Evolutionary conservation across 495 filamentous ascomycete species (phyloP), one percentile per base, ranked within the genome.

Genomic region (Lophium mytilinum): DNA sequence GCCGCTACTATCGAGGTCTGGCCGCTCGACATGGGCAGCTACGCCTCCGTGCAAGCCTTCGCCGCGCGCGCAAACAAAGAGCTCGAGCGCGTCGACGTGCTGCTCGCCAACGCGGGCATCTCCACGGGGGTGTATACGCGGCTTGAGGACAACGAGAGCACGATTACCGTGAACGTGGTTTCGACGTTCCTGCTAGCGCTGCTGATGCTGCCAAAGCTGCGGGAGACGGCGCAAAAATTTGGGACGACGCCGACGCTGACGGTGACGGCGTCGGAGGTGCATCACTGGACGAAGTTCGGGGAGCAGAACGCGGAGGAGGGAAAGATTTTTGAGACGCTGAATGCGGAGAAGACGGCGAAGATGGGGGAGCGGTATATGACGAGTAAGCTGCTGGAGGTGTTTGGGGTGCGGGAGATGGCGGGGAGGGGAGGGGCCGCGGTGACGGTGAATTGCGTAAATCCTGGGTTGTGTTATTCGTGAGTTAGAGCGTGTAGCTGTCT

Each of bases 21-120:
- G 78, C 69, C 70, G 51, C 71, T 84, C 0, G 81, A 84, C 50
- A 75, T 83, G 72, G 68, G 60, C 57, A 73, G 58, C 50, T 82
- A 76, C 61, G 68, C 71, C 21, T 78, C 73, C 40, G 75, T 83
- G 24, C 71, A 76, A 54, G 61, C 49, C 4, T 83, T 83, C 52
- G 77, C 74, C 9, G 56, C 58, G 46, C 69, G 71, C 6, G 72
- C 68, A 33, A 68, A 2, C 24, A 30, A 75, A 21, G 69, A 74
- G 33, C 37, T 72, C 18, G 41, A 65, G 37, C 24, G 66, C 9
- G 50, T 82, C 0, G 77, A 82, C 52, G 66, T 55, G 0, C 58
- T 78, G 4, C 50, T 76, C 5, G 62, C 71, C 24, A 81, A 80
- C 56, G 77, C 79, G 2, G 77, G 69, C 5, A 50, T 79, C 8